Percentiles rank a stretch among this genome's conserved stretches.
Conservation (phyloP, 129 eudicot genomes). For the Silybum marianum region DNA sequence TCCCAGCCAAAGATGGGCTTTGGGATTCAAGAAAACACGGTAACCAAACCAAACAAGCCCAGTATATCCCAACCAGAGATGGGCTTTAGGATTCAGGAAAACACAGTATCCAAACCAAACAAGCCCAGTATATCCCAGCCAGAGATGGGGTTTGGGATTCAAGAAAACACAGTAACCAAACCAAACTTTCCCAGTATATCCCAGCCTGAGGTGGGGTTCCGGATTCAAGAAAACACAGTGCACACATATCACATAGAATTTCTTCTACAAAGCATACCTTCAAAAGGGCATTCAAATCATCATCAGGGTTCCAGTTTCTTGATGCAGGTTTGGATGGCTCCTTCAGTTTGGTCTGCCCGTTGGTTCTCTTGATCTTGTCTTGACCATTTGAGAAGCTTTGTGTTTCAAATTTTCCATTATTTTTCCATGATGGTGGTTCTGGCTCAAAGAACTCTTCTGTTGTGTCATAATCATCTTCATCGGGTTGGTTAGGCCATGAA, state of each 20-base stretch:
- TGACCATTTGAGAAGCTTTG: constrained; percentile 36
- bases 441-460: constrained; percentile 57
- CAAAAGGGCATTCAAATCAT: constrained; percentile 57
- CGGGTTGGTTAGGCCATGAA: constrained; percentile 67
- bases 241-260: neutral
- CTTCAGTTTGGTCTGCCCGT: constrained; percentile 55
- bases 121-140: neutral
- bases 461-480: constrained; percentile 63
- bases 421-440: constrained; percentile 53
- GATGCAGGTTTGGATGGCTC: constrained; percentile 53
- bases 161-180: neutral
- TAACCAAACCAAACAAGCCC: neutral
- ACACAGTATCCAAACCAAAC: neutral
- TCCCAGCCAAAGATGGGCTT: neutral
- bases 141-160: neutral
- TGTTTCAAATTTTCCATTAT: constrained; percentile 44
- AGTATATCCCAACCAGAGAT: neutral
- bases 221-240: neutral
- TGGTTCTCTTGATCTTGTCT: constrained; percentile 52
- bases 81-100: neutral
- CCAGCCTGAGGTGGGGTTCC: neutral
- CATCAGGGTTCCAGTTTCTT: constrained; percentile 47
- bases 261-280: constrained; percentile 40
- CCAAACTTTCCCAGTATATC: neutral
- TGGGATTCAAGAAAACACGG: neutral